These are phyloP conservation scores for Botrytis squamosa DNA, from an alignment of 2,329 filamentous ascomycete genomes.

Conservation along the genomic window DNA sequence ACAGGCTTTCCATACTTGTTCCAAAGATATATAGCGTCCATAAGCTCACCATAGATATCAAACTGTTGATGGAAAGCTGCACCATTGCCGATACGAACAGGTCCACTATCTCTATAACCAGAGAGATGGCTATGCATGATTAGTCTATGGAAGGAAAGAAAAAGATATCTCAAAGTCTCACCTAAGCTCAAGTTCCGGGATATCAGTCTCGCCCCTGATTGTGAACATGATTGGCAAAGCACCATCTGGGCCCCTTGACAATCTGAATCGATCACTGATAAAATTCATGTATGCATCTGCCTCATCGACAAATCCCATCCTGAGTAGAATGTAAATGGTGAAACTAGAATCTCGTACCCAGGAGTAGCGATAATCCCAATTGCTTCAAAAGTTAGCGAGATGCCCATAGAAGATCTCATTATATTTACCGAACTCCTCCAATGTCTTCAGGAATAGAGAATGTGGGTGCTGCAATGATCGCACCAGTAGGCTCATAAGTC, in stretches of 20 bases:
- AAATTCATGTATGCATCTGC: conserved; percentile 78
- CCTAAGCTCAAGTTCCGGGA: conserved; percentile 65
- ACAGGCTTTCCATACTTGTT: conserved; percentile 78
- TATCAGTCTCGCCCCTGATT: conserved; percentile 71
- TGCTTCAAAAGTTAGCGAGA: conserved; percentile 40
- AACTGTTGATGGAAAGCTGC: conserved; percentile 75
- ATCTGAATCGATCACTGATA: conserved; percentile 68
- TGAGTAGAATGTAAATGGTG: conserved; percentile 73
- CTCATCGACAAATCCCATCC: conserved; percentile 72
- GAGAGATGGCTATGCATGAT: conserved; percentile 55
- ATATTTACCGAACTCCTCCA: conserved; percentile 54
- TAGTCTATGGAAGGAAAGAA: conserved; percentile 1
- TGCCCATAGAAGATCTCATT: neutral
- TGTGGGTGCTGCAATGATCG: conserved; percentile 73
- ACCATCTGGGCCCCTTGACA: conserved; percentile 58
- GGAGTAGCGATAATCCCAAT: conserved; percentile 73
- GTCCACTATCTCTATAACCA: conserved; percentile 68
- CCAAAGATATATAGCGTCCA: conserved; percentile 75
- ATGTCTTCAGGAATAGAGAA: conserved; percentile 76
- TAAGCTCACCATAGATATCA: conserved; percentile 76
- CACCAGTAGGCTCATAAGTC: conserved; percentile 75
- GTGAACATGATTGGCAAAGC: conserved; percentile 80
- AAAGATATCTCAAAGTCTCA: conserved; percentile 18
- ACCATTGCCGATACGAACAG: conserved; percentile 75
- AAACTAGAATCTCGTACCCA: conserved; percentile 79